Base-by-base conservation (phyloP, 1,284 basidiomycete genomes). In the Chiua sp. region DNA sequence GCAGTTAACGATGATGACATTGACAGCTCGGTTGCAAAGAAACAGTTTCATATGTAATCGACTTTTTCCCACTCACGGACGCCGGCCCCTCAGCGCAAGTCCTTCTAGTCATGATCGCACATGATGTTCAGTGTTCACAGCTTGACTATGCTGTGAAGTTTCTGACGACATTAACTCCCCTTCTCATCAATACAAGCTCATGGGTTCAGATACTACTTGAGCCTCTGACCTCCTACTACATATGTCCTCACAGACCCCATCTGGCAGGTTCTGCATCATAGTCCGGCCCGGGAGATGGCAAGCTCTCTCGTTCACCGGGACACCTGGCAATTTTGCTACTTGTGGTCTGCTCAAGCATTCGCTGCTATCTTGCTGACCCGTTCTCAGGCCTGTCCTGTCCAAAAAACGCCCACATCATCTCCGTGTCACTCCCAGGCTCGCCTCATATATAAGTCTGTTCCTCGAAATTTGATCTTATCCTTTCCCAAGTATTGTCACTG, bases 361-460 rank as follows among this genome's bases (percentile, higher is more conserved):
- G 13, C 16, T 30, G 18, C n/a, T 53, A 46, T 35, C 54, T 39
- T 22, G 33, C 50, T 22, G 42, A 22, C 35, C 54, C 26, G 35
- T 28, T 37, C n/a, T 32, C 32, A 32, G 32, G 32, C 32, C 47
- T 57, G 47, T 55, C 55, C 39, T 53, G 32, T 54, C 54, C 22
- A 49, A 50, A 44, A 48, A 51, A 51, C 33, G 26, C 20, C 35
- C 39, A 47, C 48, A 56, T 42, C 42, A 28, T 46, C 44, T 55
- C 42, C 22, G 35, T 48, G 48, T 18, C 46, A 47, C 63, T 70
- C 63, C 60, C 70, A 69, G 59, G 59, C 57, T 58, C 32, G 15
- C n/a, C 35, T 11, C 39, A 59, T 57, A 67, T 63, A 61, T 53
- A 65, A 61, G 42, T 55, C 46, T 42, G 42, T 33, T 42, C 53